These are phyloP conservation scores for Aspergillus unguis DNA, from an alignment of 2,329 filamentous ascomycete genomes.

Conservation along the genomic window DNA sequence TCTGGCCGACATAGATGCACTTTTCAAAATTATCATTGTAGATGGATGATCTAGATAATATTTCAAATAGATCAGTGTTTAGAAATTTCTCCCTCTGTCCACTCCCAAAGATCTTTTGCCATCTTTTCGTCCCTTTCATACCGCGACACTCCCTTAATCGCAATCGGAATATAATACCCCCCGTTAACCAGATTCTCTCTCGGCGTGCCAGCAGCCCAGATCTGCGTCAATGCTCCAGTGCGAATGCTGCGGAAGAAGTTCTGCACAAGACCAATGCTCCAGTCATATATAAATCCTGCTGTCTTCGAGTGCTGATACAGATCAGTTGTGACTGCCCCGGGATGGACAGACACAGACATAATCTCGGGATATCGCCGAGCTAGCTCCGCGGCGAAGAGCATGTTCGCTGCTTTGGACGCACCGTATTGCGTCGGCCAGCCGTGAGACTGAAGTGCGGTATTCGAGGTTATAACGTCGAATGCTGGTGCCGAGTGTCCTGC, in stretches of 20 bases:
- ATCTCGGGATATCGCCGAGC: slow-evolving; percentile 45
- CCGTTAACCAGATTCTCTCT: slow-evolving; percentile 36
- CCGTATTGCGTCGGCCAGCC: slow-evolving; percentile 49
- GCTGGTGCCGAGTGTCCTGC: slow-evolving; percentile 35
- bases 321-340: slow-evolving; percentile 45
- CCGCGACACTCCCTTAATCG: slow-evolving; percentile 25
- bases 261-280: slow-evolving; percentile 19
- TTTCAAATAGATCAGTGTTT: neutral
- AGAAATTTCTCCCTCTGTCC: slow-evolving; percentile 39
- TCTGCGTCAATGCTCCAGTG: slow-evolving; percentile 40
- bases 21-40: too few relatives aligned
- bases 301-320: slow-evolving; percentile 35
- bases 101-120: slow-evolving; percentile 42
- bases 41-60: neutral
- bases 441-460: slow-evolving; percentile 28
- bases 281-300: slow-evolving; percentile 22
- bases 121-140: slow-evolving; percentile 33
- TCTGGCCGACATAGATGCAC: too few relatives aligned
- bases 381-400: slow-evolving; percentile 47
- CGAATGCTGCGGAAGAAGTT: slow-evolving; percentile 31
- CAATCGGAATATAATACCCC: slow-evolving; percentile 43
- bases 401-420: slow-evolving; percentile 52
- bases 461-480: slow-evolving; percentile 38
- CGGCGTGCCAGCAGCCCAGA: slow-evolving; percentile 39
- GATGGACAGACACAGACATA: slow-evolving; percentile 49